A percentile compares a stretch with the other conserved stretches of the same genome.
Evolutionary conservation across 2,329 filamentous ascomycete species (phyloP).

Genomic region (Geoglossum cookeanum): DNA sequence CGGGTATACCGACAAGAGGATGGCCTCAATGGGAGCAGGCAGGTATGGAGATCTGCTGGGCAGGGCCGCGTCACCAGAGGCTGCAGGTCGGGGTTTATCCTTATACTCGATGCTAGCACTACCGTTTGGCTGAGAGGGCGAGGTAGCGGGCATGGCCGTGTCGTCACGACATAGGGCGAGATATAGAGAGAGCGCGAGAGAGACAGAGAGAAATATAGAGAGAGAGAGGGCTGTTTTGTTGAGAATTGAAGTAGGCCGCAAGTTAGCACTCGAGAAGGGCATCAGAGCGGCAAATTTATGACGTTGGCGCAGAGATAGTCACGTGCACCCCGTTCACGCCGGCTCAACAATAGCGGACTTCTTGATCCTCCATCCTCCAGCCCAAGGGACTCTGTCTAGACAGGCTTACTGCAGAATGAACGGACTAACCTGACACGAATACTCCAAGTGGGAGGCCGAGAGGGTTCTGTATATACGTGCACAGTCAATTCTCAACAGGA

Average conservation of each 20-base stretch:
- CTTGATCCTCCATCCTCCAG: background rate
- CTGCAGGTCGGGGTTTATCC: background rate
- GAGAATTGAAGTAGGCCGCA: background rate
- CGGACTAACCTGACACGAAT: too few species aligned
- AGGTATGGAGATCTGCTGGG: slow-evolving; percentile 34
- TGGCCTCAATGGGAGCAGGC: slow-evolving; percentile 47
- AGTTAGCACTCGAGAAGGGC: background rate
- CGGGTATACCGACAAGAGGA: slow-evolving; percentile 55
- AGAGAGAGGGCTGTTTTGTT: background rate
- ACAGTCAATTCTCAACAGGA: too few species aligned
- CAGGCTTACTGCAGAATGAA: too few species aligned
- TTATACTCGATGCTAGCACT: background rate
- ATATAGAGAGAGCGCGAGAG: background rate
- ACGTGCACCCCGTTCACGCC: background rate
- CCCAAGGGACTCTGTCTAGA: too few species aligned
- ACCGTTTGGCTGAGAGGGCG: background rate
- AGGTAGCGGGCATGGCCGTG: background rate
- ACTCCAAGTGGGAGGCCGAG: too few species aligned
- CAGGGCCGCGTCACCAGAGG: background rate
- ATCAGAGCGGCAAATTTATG: background rate
- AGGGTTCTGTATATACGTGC: too few species aligned
- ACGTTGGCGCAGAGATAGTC: background rate
- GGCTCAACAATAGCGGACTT: background rate
- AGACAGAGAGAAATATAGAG: too few species aligned
- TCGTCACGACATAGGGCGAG: background rate